Evolutionary conservation across 352 stramenopile species (phyloP).

Genomic region (Phytophthora agathidicida): DNA sequence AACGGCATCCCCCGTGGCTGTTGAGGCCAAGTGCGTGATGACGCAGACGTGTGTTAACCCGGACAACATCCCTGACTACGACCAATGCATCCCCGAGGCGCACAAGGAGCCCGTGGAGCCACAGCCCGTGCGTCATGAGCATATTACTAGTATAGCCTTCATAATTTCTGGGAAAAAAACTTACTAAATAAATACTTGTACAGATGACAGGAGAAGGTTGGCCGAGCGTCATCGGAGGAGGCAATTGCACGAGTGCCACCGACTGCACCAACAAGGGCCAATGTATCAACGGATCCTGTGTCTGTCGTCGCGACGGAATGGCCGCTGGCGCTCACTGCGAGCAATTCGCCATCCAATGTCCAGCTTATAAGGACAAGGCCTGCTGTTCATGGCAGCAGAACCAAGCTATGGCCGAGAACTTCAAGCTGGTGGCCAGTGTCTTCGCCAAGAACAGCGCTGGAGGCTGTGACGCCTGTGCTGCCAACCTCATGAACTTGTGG

Average conservation of each 20-base stretch:
- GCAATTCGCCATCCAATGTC: conserved; percentile 82
- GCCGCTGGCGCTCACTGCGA: conserved; percentile 74
- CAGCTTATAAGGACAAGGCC: conserved; percentile 74
- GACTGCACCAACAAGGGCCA: conserved; percentile 68
- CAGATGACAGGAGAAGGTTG: conserved; percentile 41
- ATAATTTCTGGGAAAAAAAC: too few relatives aligned
- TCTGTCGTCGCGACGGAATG: conserved; percentile 71
- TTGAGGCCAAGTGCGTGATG: conserved; percentile 65
- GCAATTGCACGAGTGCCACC: conserved; percentile 47
- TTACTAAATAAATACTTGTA: not conserved
- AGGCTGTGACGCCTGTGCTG: conserved; percentile 81
- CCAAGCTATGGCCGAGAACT: conserved; percentile 87
- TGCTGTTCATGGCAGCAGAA: conserved; percentile 94
- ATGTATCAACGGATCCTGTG: conserved; percentile 52
- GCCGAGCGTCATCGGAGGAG: conserved; percentile 71
- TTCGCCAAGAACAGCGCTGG: conserved; percentile 74
- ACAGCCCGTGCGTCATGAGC: conserved; percentile 35
- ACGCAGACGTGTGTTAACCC: conserved; percentile 83
- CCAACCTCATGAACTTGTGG: conserved; percentile 89
- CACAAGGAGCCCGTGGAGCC: conserved; percentile 42
- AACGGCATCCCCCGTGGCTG: too few relatives aligned
- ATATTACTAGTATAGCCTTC: too few relatives aligned
- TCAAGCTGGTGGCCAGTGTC: conserved; percentile 71
- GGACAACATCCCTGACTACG: conserved; percentile 71
- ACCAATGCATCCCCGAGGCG: conserved; percentile 75